Evolutionary conservation across 2,329 filamentous ascomycete species (phyloP).

Genomic region (Colletotrichum shisoi): DNA sequence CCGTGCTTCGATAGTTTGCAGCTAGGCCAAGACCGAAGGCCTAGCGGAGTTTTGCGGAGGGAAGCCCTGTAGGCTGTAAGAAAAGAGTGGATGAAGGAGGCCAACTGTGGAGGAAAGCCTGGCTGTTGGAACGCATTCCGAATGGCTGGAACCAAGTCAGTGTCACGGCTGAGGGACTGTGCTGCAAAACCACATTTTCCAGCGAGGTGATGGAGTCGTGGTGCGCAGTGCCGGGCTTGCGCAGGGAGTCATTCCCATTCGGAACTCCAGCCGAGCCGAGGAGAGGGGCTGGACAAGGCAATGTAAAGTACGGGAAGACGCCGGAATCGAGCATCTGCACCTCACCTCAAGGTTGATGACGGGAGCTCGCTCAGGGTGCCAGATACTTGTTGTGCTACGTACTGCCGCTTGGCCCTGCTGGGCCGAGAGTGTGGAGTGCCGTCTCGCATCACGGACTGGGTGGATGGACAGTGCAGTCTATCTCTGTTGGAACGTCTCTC

Average conservation of each 20-base stretch:
- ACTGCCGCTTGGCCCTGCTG: background rate
- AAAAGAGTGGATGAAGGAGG: conserved; percentile 16
- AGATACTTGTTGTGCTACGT: conserved; percentile 2
- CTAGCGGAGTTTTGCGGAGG: conserved; percentile 39
- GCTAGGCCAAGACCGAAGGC: conserved; percentile 13
- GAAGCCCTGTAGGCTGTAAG: conserved; percentile 14
- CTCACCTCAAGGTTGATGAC: conserved; percentile 13
- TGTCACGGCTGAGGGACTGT: conserved; percentile 14
- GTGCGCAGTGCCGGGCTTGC: conserved; percentile 22
- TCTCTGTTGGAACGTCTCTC: background rate
- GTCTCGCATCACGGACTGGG: background rate
- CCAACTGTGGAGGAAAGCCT: conserved; percentile 19
- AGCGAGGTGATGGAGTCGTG: conserved; percentile 14
- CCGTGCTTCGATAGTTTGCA: conserved; percentile 14
- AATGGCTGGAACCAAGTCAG: conserved; percentile 35
- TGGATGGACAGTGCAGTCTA: conserved; percentile 2
- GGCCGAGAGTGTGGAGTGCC: background rate
- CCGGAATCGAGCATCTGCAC: conserved; percentile 16
- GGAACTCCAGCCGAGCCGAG: conserved; percentile 36
- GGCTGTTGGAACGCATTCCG: conserved; percentile 24
- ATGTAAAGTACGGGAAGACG: background rate
- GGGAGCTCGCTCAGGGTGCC: background rate
- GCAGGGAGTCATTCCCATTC: conserved; percentile 15
- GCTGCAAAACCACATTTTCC: conserved; percentile 20
- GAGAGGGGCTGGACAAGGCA: conserved; percentile 1